These are phyloP conservation scores for Gaultheria prostrata DNA, from an alignment of 148 eudicot species.

Conservation along the genomic window DNA sequence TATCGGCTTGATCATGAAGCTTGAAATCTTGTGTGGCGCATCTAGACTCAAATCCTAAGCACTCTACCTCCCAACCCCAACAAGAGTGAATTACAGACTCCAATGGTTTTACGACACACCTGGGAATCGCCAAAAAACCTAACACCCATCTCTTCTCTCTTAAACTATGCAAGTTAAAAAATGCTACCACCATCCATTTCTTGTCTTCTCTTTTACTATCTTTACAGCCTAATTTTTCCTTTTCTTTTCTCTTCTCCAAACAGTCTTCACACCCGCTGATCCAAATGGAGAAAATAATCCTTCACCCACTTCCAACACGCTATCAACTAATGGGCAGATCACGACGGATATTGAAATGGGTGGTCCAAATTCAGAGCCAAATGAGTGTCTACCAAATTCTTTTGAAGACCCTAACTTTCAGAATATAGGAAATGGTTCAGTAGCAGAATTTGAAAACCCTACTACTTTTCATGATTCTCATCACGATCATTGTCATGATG, in stretches of 20 bases:
- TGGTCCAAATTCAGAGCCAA: not conserved
- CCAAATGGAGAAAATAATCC: conserved; percentile 36
- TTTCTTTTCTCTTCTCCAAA: conserved; percentile 29
- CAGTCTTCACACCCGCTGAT: conserved; percentile 34
- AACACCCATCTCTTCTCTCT: no score
- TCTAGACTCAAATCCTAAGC: no score
- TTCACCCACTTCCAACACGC: not conserved
- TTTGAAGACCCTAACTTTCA: not conserved
- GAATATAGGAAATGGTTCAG: not conserved
- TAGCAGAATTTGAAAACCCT: not conserved
- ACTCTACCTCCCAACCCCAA: no score
- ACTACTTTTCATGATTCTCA: not conserved
- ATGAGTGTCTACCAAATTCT: not conserved
- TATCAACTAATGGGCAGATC: not conserved
- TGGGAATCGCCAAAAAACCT: no score
- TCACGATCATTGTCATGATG: not conserved
- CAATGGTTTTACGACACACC: no score
- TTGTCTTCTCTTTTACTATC: conserved; percentile 42
- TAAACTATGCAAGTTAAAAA: not conserved
- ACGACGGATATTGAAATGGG: not conserved
- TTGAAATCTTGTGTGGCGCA: no score
- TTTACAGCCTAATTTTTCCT: conserved; percentile 19
- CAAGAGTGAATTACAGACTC: no score
- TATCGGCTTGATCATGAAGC: no score
- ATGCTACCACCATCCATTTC: conserved; percentile 22